These are phyloP conservation scores for Pulveroboletus frians DNA, from an alignment of 768 basidiomycete species.

Conservation along the genomic window DNA sequence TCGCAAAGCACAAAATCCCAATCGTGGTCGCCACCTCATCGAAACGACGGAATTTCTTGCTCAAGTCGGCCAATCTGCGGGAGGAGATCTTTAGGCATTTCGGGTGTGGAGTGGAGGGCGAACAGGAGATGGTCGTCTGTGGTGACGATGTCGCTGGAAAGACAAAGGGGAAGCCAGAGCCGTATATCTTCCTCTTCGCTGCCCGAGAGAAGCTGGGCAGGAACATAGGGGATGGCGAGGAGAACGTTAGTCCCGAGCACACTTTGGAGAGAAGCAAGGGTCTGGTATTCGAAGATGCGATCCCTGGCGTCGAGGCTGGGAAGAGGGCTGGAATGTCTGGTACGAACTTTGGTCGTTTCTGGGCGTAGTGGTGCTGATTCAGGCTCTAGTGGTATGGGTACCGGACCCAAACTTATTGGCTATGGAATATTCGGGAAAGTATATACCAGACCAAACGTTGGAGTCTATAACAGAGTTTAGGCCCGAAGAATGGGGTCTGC, in stretches of 20 bases:
- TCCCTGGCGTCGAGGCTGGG: conserved; percentile 73
- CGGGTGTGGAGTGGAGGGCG: conserved; percentile 16
- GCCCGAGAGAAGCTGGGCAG: conserved; percentile 55
- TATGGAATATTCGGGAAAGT: conserved; percentile 42
- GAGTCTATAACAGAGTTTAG: conserved; percentile 63
- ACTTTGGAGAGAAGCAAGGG: conserved; percentile 52
- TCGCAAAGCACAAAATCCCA: conserved; percentile 61
- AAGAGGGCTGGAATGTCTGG: conserved; percentile 85
- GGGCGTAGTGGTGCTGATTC: conserved; percentile 1
- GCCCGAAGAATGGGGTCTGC: conserved; percentile 83
- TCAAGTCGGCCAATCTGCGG: conserved; percentile 61
- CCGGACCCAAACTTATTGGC: conserved; percentile 66
- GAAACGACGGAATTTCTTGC: conserved; percentile 53
- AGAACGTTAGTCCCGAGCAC: conserved; percentile 31
- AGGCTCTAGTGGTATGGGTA: conserved; percentile 69
- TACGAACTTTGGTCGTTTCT: conserved; percentile 28
- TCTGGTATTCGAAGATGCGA: conserved; percentile 78
- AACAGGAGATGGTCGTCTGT: conserved; percentile 57
- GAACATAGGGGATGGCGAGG: conserved; percentile 48
- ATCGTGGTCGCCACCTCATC: conserved; percentile 83
- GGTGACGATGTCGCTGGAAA: conserved; percentile 58
- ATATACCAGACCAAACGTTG: conserved; percentile 56
- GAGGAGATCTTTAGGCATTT: conserved; percentile 47
- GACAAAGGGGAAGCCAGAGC: conserved; percentile 70
- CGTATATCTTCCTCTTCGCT: conserved; percentile 76